Base-by-base conservation (phyloP, 2,329 filamentous ascomycete genomes). In the Xylaria sp. region DNA sequence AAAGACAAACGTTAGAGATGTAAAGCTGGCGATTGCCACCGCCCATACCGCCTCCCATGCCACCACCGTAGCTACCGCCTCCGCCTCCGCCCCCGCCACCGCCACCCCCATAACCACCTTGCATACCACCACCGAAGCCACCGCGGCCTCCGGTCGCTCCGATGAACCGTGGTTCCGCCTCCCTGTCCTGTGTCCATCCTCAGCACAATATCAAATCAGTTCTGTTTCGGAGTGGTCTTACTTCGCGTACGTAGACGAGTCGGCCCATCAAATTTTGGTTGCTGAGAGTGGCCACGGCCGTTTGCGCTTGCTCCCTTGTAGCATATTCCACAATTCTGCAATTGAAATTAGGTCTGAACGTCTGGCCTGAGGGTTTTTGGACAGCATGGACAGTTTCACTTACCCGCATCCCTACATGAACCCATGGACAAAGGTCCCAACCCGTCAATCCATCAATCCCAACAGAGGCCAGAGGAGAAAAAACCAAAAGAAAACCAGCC, bases 351-450 rank as follows among this genome's bases (percentile, higher is more conserved):
- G 80, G 65, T 60, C 20, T 59, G 23, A 57, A 60, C 12, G 28
- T 60, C 25, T n/a, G 13, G 13, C 15, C 10, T 6, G n/a, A 18
- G 5, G 8, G 41, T 45, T 4, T 18, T 15, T n/a, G 34, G 53
- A 20, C 7, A 45, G 48, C 43, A n/a, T 20, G 60, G 10, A 52
- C 41, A 25, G 13, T 32, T 48, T 3, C 15, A 89, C 94, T 90
- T 90, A 97, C 94, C 96, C 96, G 95, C 95, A 99, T 94, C 96
- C 95, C 95, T 98, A 97, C 91, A 97, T 88, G 86, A 85, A 88
- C 89, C 91, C 87, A 84, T 89, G 91, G 91, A 93, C 91, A 93
- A 67, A 78, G 85, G 91, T 91, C 93, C 94, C 93, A 90, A 91
- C 91, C 94, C 95, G 95, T 97, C 94, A 97, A 97, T 92, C 94